Base-by-base conservation (phyloP, 208 protist species). In the Acanthamoeba sp. region DNA sequence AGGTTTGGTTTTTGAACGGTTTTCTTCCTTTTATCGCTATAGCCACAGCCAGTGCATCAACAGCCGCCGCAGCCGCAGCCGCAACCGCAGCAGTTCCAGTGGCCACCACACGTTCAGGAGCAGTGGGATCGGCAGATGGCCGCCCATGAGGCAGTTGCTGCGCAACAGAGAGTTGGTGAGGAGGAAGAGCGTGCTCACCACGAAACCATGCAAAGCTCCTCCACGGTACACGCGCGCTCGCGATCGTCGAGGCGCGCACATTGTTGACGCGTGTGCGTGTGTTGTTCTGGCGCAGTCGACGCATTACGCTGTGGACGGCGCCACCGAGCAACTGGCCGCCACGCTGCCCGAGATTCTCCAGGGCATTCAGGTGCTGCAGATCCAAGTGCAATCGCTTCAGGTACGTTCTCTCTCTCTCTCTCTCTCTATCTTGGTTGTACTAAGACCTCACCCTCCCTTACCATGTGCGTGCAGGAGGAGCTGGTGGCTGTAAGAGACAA, bases 361-460 rank as follows among this genome's bases (percentile, higher is more conserved):
- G 73, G 40, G 36, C 24, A 42, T 84, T 4, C 73, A 84, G 73
- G 42, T 84, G 27, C 73, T 84, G 7, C 73, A 84, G 73, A 84
- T 84, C 38, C 73, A 84, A 48, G 29, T 84, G 0, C 40, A 42
- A 34, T 10, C 36, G 14, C 38, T 84, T 12, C 73, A 84, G 42
- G 73, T 38, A n/a, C 27, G 64, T 12, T 55, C 50, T 55, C 50
- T 1, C 50, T 24, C 48, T 18, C 20, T 52, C 20, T 52, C 48
- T 14, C 14, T 18, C 48, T 22, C 45, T 3, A 50, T 3, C 45
- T 12, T n/a, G n/a, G n/a, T n/a, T n/a, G n/a, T n/a, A n/a, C n/a
- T n/a, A n/a, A n/a, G n/a, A n/a, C n/a, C n/a, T n/a, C n/a, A n/a
- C n/a, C n/a, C n/a, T n/a, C n/a, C 55, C 55, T 50, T n/a, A 62